Evolutionary conservation across 1,284 basidiomycete genomes (phyloP).

Genomic region (Papiliotrema terrestris): DNA sequence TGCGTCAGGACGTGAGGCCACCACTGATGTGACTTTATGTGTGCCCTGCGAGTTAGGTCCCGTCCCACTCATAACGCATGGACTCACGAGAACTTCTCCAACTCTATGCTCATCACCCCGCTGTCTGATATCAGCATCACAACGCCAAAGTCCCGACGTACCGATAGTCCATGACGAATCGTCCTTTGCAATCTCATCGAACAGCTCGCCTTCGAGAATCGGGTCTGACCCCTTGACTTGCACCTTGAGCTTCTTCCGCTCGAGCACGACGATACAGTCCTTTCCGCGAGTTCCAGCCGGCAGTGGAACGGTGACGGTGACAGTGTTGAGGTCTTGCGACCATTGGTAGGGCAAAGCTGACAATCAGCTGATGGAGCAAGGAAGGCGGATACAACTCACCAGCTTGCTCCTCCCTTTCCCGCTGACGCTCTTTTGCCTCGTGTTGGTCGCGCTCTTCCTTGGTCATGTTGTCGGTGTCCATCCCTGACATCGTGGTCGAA

Average conservation of each 20-base stretch:
- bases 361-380: constrained; percentile 10
- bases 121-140: constrained; percentile 26
- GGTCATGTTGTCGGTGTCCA: constrained; percentile 50
- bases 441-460: constrained; percentile 69
- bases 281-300: constrained; percentile 79
- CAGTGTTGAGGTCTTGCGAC: constrained; percentile 83
- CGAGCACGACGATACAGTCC: constrained; percentile 71
- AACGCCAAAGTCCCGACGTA: constrained; percentile 45
- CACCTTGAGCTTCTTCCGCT: constrained; percentile 77
- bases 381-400: constrained; percentile 55
- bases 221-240: constrained; percentile 80
- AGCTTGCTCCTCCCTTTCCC: constrained; percentile 77
- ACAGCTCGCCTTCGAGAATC: constrained; percentile 86
- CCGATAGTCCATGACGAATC: constrained; percentile 97
- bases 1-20: constrained; percentile 96
- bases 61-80: neutral
- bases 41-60: constrained; percentile 45
- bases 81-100: constrained; percentile 47
- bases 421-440: constrained; percentile 65
- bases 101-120: constrained; percentile 41
- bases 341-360: constrained; percentile 86
- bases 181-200: constrained; percentile 88
- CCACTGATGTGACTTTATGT: constrained; percentile 62
- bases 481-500: too few species aligned
- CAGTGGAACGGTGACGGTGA: constrained; percentile 78